Evolutionary conservation across 2,329 filamentous ascomycete species (phyloP), one percentile per base, ranked within the genome.

Genomic region (Penicillium griseofulvum): DNA sequence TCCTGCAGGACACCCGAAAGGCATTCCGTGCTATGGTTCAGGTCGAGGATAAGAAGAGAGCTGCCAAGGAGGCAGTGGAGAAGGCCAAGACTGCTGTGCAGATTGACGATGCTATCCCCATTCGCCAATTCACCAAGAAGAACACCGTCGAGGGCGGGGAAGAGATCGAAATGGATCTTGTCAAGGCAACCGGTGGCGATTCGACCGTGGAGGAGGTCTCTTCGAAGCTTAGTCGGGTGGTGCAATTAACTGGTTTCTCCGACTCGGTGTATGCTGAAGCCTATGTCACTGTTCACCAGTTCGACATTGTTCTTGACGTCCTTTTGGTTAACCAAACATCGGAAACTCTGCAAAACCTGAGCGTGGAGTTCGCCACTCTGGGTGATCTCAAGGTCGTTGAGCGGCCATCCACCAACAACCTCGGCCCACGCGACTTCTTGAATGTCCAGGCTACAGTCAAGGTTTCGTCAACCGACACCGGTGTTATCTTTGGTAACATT

Each of bases 381-480:
- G 94, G 94, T 59, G 94, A 99, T 71, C 84, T 99, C 59, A 99
- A 99, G 79, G 94, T 99, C 33, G 93, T 99, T 24, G 94, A 99
- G 78, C 85, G 92, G 60, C 94, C 94, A 39, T 95, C 91, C 3
- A 97, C 94, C 5, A 94, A 97, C 74, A 99, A 97, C 70, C 83
- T 99, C 12, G 91, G 88, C 2, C 91, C 91, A 1, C 91, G 97
- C 71, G 94, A 97, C 74, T 99, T 99, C 81, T 86, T 96, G 78
- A 97, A 97, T 70, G 91, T 99, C 31, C 94, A 99, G 75, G 93
- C 92, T 71, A 99, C 94, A 11, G 95, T 99, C 81, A 97, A 97
- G 79, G 94, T 99, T 22, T 96, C 91, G 3, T 96, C 91, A 7
- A 99, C 94, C 4, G 94, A 99, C 71, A 97, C 94, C 2, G 94